These are phyloP conservation scores for Avena sativa DNA, from an alignment of 176 grass and related monocot genomes.

Conservation along the genomic window DNA sequence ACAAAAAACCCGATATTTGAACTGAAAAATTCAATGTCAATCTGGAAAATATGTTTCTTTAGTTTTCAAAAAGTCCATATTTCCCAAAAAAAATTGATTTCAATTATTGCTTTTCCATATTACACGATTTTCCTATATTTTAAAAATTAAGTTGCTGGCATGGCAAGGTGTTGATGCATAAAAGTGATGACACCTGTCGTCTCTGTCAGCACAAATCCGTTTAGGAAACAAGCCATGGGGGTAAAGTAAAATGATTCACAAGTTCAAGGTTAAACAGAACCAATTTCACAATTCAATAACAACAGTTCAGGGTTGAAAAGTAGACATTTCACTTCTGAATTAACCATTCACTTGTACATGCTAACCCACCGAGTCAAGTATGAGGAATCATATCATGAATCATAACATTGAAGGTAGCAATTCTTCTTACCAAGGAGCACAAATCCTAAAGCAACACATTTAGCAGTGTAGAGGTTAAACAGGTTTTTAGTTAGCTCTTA, in stretches of 20 bases:
- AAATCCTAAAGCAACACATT: constrained; percentile 14
- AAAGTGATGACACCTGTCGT: background rate
- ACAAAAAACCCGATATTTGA: background rate
- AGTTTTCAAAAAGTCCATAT: background rate
- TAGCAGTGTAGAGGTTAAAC: background rate
- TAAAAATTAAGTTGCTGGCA: background rate
- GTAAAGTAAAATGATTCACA: background rate
- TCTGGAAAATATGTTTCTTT: background rate
- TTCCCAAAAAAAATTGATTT: background rate
- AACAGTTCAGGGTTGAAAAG: background rate
- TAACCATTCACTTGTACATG: background rate
- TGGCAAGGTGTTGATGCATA: background rate
- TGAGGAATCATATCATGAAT: background rate
- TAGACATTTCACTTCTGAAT: background rate
- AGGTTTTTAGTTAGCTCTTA: background rate
- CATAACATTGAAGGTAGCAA: constrained; percentile 1
- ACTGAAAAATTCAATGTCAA: background rate
- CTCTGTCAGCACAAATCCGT: background rate
- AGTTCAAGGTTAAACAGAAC: background rate
- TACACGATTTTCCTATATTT: background rate
- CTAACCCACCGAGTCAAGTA: background rate
- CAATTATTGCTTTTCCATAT: background rate
- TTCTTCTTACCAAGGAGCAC: background rate
- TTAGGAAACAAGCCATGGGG: background rate
- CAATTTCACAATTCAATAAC: background rate